Conservation (phyloP, 192 early-diverging fungal genomes). For the Gorgonomyces haynaldii region DNA sequence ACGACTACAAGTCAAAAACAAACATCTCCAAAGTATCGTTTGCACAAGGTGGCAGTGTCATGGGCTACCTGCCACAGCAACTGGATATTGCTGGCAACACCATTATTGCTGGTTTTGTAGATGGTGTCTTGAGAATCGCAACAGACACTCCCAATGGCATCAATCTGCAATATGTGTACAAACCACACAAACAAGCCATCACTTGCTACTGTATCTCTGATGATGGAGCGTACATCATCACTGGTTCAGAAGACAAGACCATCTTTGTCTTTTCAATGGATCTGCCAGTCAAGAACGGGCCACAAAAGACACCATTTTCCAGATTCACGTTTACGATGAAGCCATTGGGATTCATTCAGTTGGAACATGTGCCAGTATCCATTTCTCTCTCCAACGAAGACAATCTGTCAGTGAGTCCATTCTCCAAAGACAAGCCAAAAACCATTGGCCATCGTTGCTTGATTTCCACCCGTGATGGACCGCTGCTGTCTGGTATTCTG, state of each 20-base stretch:
- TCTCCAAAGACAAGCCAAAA: not conserved
- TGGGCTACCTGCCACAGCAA: slow-evolving; percentile 34
- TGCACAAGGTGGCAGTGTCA: slow-evolving; percentile 20
- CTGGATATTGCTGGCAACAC: slow-evolving; percentile 37
- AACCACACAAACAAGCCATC: slow-evolving; percentile 39
- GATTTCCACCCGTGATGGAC: slow-evolving; percentile 24
- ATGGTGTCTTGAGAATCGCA: slow-evolving; percentile 45
- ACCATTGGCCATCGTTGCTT: slow-evolving; percentile 14
- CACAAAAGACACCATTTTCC: slow-evolving; percentile 14
- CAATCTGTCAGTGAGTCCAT: not conserved
- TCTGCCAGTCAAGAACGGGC: slow-evolving; percentile 21
- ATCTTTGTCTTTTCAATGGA: slow-evolving; percentile 36
- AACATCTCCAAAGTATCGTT: slow-evolving; percentile 15
- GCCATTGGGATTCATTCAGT: slow-evolving; percentile 43
- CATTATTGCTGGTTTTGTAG: slow-evolving; percentile 36
- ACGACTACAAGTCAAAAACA: slow-evolving; percentile 32
- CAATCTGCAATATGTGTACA: slow-evolving; percentile 38
- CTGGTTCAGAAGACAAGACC: slow-evolving; percentile 31
- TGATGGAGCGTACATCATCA: slow-evolving; percentile 40
- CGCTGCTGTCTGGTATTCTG: slow-evolving; percentile 19
- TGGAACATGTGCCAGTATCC: slow-evolving; percentile 11
- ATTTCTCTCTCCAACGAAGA: slow-evolving; percentile 34
- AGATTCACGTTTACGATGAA: slow-evolving; percentile 16
- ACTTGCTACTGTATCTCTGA: slow-evolving; percentile 30
- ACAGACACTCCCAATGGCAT: slow-evolving; percentile 15